phyloP scores from a whole-genome alignment of 176 grass and related monocot genomes.

The Hordeum vulgare region MorexV3_pseudomolecules_assembly NC_058518.1:360743429-360743928 shows the following conservation, averaged over 20 bases:
- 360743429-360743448: neutral
- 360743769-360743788: neutral
- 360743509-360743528: neutral
- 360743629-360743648: neutral
- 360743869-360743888: neutral
- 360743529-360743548: neutral
- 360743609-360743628: neutral
- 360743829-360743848: neutral
- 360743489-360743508: neutral
- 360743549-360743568: neutral
- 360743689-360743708: conserved; percentile 17
- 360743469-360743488: neutral
- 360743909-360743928: neutral
- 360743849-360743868: neutral
- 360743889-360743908: neutral
- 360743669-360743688: neutral
- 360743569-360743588: neutral
- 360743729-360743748: neutral
- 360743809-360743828: neutral
- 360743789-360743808: neutral
- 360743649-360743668: neutral
- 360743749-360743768: neutral
- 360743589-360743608: conserved; percentile 4
- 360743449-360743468: neutral
- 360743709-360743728: neutral